A percentile compares a stretch with the other conserved stretches of the same genome.
Conservation (phyloP, 108 stramenopile genomes). For the Epipyxis sp. region DNA sequence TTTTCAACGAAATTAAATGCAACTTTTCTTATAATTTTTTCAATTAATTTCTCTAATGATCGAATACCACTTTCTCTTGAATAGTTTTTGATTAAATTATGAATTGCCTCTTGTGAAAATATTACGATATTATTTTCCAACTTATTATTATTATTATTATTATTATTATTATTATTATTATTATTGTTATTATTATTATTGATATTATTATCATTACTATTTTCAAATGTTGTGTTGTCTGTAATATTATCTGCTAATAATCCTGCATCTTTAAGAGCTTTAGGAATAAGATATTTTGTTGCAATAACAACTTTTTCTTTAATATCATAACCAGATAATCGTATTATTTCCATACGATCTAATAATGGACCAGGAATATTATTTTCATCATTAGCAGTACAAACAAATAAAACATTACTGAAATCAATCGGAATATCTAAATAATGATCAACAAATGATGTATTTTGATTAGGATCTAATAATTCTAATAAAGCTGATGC, state of each 20-base stretch:
- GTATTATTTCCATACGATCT: conserved; percentile 96
- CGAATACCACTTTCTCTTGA: conserved; percentile 95
- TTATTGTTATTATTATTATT: conserved; percentile 36
- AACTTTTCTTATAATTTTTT: conserved; percentile 84
- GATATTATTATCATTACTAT: conserved; percentile 51
- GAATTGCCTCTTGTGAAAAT: conserved; percentile 75
- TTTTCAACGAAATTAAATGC: conserved; percentile 78
- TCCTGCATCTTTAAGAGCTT: conserved; percentile 79
- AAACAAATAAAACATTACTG: conserved; percentile 91
- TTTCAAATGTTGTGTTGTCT: conserved; percentile 37
- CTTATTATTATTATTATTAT: conserved; percentile 68
- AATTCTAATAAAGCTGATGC: conserved; percentile 86
- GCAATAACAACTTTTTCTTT: conserved; percentile 95
- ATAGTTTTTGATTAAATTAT: conserved; percentile 86
- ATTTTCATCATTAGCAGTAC: conserved; percentile 89
- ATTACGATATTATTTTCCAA: too few relatives aligned
- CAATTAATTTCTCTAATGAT: conserved; percentile 87
- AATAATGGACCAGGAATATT: conserved; percentile 89
- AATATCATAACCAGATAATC: conserved; percentile 91
- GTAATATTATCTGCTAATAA: conserved; percentile 47
- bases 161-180: conserved; percentile 52
- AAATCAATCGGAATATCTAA: conserved; percentile 97
- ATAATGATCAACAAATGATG: conserved; percentile 86
- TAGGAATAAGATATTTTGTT: conserved; percentile 88
- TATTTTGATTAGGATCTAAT: conserved; percentile 85